Base-by-base conservation (phyloP, 345 rosid species). In the Rubroshorea leprosula region DNA sequence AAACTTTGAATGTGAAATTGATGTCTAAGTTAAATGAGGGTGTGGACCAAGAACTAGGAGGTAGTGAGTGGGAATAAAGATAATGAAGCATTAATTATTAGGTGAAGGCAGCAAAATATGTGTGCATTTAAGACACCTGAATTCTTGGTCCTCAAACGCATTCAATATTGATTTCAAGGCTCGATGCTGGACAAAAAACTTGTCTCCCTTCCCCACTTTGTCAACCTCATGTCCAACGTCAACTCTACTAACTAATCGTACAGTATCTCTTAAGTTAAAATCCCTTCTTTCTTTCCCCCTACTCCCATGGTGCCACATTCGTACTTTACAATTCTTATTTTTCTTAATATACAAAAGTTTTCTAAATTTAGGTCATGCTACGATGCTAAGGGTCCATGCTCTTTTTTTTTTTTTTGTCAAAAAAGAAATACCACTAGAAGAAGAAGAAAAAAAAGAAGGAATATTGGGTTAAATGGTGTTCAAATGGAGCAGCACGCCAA, bases 121-220 rank as follows among this genome's bases (percentile, higher is more conserved):
- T 35, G 41, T 35, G 64, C 74, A 62, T 68, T 68, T 51, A 76
- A 45, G 31, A 43, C 60, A 5, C 41, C 57, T 54, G n/a, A 49
- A 54, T 54, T 55, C 47, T 35, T 35, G 48, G 58, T 31, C 69
- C 49, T 12, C 23, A 21, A 63, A 25, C 1, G 55, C 79, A 60
- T 68, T 60, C 49, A 74, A n/a, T n/a, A n/a, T 35, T 38, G 24
- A 23, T 62, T 64, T 53, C 78, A 59, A 20, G 46, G 56, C 67
- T 67, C 76, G 19, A 68, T 68, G 60, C 43, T 57, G 70, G 66
- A 65, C 72, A 56, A 57, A 59, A 35, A 35, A 10, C 12, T 35
- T 35, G 5, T 35, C 41, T 1, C 9, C 11, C 41, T 35, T 9
- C 35, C 35, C 35, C 35, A 35, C 41, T 35, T 35, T 35, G 12